Percentiles rank a stretch among this genome's conserved stretches.
These are phyloP conservation scores for Leishmania major DNA, from an alignment of 208 protist genomes.

Conservation along the genomic window DNA sequence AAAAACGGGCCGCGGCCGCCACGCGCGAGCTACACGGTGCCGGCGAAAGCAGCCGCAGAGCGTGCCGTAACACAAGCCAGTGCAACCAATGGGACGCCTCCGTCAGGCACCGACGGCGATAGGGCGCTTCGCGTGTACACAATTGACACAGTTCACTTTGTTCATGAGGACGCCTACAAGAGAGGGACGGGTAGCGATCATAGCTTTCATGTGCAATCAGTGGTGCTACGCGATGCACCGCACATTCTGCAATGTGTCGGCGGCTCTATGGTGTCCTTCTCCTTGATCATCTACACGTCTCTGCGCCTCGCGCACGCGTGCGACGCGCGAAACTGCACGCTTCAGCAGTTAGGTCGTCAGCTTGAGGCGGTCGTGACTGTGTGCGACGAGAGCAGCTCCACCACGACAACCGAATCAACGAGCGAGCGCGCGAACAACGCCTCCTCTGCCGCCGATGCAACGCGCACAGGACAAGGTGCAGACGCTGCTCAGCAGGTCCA, in stretches of 20 bases:
- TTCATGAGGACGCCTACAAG: slow-evolving; percentile 59
- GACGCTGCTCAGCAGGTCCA: background rate
- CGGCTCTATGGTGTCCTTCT: slow-evolving; percentile 75
- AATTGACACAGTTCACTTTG: slow-evolving; percentile 80
- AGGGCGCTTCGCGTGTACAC: background rate
- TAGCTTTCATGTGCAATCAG: slow-evolving; percentile 82
- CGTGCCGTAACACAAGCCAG: background rate
- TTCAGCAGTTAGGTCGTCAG: background rate
- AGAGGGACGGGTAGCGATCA: slow-evolving; percentile 22
- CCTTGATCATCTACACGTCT: slow-evolving; percentile 48
- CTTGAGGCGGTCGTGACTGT: background rate
- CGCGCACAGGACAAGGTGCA: background rate
- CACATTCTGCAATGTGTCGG: slow-evolving; percentile 73
- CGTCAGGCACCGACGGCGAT: background rate
- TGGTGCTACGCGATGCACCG: slow-evolving; percentile 50
- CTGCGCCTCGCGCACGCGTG: slow-evolving; percentile 24
- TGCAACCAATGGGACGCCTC: too few species aligned
- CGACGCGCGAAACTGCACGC: background rate
- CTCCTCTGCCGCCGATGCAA: background rate
- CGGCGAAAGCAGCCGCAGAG: background rate
- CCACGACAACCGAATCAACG: background rate
- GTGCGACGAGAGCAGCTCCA: background rate
- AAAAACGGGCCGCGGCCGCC: background rate
- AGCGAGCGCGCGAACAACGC: background rate
- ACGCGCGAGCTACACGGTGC: background rate